Base-by-base conservation (phyloP, 1,284 basidiomycete genomes). In the Rhodotorula mucilaginosa region DNA sequence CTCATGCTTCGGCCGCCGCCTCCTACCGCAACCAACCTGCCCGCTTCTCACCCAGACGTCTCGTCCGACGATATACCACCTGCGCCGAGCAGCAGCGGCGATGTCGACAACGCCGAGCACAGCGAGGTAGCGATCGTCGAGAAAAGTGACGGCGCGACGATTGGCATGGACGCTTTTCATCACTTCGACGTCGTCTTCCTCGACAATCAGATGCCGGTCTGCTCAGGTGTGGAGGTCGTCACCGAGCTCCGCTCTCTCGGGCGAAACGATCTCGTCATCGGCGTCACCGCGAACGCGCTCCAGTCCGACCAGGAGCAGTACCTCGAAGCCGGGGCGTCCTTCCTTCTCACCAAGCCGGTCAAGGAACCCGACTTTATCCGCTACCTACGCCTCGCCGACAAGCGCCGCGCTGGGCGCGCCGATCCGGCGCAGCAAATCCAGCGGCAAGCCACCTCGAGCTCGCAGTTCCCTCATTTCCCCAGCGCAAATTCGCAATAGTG, bases 171-270 rank as follows among this genome's bases (percentile, higher is more conserved):
- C 54, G 63, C 63, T 10, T 57, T 67, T 57, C 60, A 65, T 39
- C 72, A 79, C 58, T 93, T 86, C 78, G 88, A 46, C 26, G 29
- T 56, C 21, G 63, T 64, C 44, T 64, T 64, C 54, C 63, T 64
- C 44, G 63, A 64, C 63, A 64, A 64, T 44, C 63, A 64, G 54
- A 64, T 64, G 63, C 63, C 63, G 18, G 63, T 64, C 58, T 85
- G 91, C 84, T 89, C 89, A 64, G 92, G 92, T n/a, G 81, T 93
- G 57, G 88, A 89, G 74, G 85, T 88, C 46, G 88, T 91, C 3
- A 80, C 85, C 64, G 88, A 86, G 78, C 82, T 94, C 57, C 83
- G 92, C 65, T 83, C 85, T 70, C 80, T 89, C 78, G 88, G 88
- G 21, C 84, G 89, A 77, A 66, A 74, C 29, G 74, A 75, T n/a